Evolutionary conservation across 805 yeast genomes (phyloP), one percentile per base, ranked within the genome.

Genomic region (Monosporozyma yasuniensis): DNA sequence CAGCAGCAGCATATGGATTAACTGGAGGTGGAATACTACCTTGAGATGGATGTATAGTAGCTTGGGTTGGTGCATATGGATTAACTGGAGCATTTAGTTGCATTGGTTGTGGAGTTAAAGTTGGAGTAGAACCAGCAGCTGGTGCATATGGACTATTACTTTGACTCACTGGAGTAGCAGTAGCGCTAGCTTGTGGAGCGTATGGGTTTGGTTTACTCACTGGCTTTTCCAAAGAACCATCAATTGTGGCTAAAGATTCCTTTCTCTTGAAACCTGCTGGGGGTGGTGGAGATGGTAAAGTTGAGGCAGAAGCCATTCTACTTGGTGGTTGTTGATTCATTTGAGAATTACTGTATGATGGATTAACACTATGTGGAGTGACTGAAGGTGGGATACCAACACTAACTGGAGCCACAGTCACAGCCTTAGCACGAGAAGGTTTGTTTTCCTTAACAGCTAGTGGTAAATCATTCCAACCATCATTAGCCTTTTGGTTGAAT

Each of bases 391-490:
- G 22, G 11, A 35, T 18, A 35, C 39, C 39, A 35, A 35, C 39
- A 18, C 39, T 35, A 9, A 35, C 39, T 18, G 39, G 45, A 3
- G 37, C 23, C 5, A 42, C 37, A 12, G 37, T 28, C 10, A 30
- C 45, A 6, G 69, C 61, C 41, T 66, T 66, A 11, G 68, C 69
- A 52, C 70, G 63, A 10, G 58, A 56, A 32, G 65, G 63, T 22
- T 52, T 51, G 46, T 55, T 57, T 27, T 61, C 67, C 35, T 61
- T 61, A 7, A 64, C 60, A 12, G 60, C 61, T 27, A 66, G 45
- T 41, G 70, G 64, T 50, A 67, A 51, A 52, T 67, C 70, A 48
- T 67, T 67, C 71, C 71, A 67, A 21, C 71, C 71, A 44, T 65
- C 64, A 45, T 66, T 67, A 14, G 71, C 69, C 48, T 65, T 64